Percentiles rank a stretch among this genome's conserved stretches.
Conservation (phyloP, 805 yeast species). For the Danielozyma ontarioensis region DNA sequence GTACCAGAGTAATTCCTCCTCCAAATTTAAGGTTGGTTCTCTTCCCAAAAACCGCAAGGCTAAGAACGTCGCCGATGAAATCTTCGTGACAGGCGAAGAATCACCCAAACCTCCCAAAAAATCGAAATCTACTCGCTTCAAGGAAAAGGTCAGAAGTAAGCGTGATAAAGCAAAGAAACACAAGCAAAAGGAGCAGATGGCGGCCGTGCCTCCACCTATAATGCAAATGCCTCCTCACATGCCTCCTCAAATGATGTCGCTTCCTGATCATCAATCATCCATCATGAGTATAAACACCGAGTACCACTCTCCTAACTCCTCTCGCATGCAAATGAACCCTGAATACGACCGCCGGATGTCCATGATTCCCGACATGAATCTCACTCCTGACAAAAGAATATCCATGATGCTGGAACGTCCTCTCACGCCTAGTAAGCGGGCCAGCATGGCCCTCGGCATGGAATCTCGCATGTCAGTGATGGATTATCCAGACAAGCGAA, state of each 20-base stretch:
- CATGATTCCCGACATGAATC: no score
- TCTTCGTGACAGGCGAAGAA: slow-evolving; percentile 1
- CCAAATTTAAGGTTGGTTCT: slow-evolving; percentile 18
- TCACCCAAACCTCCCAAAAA: slow-evolving; percentile 1
- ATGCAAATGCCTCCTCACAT: background rate
- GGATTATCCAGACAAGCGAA: slow-evolving; percentile 1
- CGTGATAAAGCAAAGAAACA: slow-evolving; percentile 2
- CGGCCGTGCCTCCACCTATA: background rate
- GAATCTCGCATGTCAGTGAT: background rate
- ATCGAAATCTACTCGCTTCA: slow-evolving; percentile 1
- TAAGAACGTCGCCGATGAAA: slow-evolving; percentile 4
- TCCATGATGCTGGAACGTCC: slow-evolving; percentile 6
- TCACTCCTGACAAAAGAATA: slow-evolving; percentile 10
- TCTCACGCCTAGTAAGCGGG: background rate
- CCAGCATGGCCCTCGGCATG: background rate
- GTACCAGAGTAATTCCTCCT: slow-evolving; percentile 26
- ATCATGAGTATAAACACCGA: slow-evolving; percentile 13
- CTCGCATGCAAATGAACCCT: no score
- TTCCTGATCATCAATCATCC: slow-evolving; percentile 7
- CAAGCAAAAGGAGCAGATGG: slow-evolving; percentile 1
- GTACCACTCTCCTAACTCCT: slow-evolving; percentile 3
- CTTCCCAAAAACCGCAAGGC: slow-evolving; percentile 7
- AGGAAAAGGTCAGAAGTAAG: slow-evolving; percentile 2
- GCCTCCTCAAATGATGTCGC: slow-evolving; percentile 4
- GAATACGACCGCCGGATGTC: no score